Percentiles rank a stretch among this genome's conserved stretches.
Evolutionary conservation across 805 yeast species (phyloP).

Genomic region (Candida michaelii): DNA sequence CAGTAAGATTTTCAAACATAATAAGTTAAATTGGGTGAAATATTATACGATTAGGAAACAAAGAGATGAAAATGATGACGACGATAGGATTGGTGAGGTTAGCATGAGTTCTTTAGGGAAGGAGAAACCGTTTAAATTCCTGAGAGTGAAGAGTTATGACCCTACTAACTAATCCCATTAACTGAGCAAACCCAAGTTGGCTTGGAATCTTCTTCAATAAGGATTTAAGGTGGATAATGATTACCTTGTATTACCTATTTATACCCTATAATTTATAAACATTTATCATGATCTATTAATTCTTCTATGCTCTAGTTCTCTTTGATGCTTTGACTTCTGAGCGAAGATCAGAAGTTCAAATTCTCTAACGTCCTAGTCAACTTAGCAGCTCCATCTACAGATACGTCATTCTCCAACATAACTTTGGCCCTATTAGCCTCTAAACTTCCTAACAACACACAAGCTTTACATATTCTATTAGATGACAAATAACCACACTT

Average conservation of each 20-base stretch:
- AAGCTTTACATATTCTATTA: constrained; percentile 89
- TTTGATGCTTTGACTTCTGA: no score
- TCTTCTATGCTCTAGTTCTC: no score
- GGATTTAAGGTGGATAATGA: no score
- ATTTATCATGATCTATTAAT: no score
- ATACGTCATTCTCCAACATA: constrained; percentile 49
- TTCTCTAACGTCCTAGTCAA: constrained; percentile 60
- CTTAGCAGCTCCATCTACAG: constrained; percentile 65
- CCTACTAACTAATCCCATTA: no score
- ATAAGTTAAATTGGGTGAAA: constrained; percentile 69
- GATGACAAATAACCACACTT: constrained; percentile 91
- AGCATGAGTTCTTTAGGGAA: constrained; percentile 54
- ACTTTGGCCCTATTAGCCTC: constrained; percentile 73
- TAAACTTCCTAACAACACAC: constrained; percentile 80
- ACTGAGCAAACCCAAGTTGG: no score
- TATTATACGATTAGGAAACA: constrained; percentile 56
- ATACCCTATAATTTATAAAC: background rate
- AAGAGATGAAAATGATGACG: constrained; percentile 27
- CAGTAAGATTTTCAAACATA: constrained; percentile 60
- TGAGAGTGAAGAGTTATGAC: constrained; percentile 53
- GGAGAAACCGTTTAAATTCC: constrained; percentile 79
- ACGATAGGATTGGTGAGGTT: constrained; percentile 51
- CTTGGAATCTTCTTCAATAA: no score
- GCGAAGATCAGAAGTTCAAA: constrained; percentile 59
- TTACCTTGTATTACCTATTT: no score